Base-by-base conservation (phyloP, 352 stramenopile species). In the Globisporangium parvum region DNA sequence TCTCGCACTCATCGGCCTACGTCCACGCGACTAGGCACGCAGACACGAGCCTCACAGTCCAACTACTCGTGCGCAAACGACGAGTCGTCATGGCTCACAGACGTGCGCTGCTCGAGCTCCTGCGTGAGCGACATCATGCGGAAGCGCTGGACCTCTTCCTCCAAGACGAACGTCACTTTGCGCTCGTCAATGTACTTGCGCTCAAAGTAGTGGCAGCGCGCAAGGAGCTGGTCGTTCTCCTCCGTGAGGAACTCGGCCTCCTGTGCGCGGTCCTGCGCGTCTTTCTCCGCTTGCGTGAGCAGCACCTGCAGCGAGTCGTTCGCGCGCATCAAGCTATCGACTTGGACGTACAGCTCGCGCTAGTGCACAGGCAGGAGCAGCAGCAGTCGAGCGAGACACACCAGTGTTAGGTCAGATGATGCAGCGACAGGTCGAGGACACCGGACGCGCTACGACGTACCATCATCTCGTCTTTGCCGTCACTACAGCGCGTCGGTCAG, bases 221-320 rank as follows among this genome's bases (percentile, higher is more conserved):
- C 75, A 11, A 76, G 68, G n/a, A 90, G 64, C 47, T 85, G 73
- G 49, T 89, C 77, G 60, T 91, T 93, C 55, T 93, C 82, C 59
- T 91, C 78, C 39, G 73, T 83, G 33, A 93, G 63, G 44, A 67
- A 88, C 41, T 91, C 78, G 26, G 85, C 77, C 67, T 91, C 78
- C 63, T 88, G 72, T 15, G 65, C 70, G 15, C 70, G 75, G 26
- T 90, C 72, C 39, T 78, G 69, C 2, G 74, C 72, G 18, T 91
- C 80, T 33, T 79, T 69, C 50, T 93, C 80, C 6, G 80, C 65
- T 40, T 84, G 58, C 45, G 70, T 75, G 33, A 93, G 62, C 39
- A 88, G 48, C 31, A 67, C 70, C 57, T 90, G 78, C 6, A 93
- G 60, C 23, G 76, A 81, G 47, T 90, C 76, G 47, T 90, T 91